Percentiles rank a stretch among this genome's conserved stretches.
Conservation (phyloP, 345 rosid genomes). For the Kernera saxatilis region DNA sequence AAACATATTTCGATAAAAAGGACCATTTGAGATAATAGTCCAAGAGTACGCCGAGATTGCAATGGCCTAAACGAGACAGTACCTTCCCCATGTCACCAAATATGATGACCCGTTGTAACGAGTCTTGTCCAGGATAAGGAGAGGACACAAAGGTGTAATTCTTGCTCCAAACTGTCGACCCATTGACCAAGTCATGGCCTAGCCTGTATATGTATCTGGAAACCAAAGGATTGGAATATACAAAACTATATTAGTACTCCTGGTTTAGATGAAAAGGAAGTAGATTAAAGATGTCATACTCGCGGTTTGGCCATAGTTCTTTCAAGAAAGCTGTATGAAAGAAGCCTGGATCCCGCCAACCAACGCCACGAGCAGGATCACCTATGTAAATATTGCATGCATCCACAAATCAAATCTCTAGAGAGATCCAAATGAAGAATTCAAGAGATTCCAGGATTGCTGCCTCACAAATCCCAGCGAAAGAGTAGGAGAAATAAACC, state of each 20-base stretch:
- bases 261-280: background rate
- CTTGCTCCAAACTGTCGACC: slow-evolving; percentile 56
- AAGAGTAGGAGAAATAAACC: background rate
- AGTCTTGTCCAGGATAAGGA: slow-evolving; percentile 91
- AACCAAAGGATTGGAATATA: background rate
- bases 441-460: background rate
- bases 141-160: slow-evolving; percentile 57
- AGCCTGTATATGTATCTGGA: slow-evolving; percentile 58
- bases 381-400: slow-evolving; percentile 35
- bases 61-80: slow-evolving; percentile 4
- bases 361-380: slow-evolving; percentile 69
- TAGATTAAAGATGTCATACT: slow-evolving; percentile 31
- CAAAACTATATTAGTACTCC: background rate
- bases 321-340: slow-evolving; percentile 71
- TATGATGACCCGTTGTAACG: slow-evolving; percentile 68
- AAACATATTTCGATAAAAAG: slow-evolving; percentile 10
- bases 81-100: slow-evolving; percentile 97
- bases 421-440: background rate
- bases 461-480: background rate
- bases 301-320: slow-evolving; percentile 68
- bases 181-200: slow-evolving; percentile 52
- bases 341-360: slow-evolving; percentile 90
- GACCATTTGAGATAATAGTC: background rate
- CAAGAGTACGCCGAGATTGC: background rate
- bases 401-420: slow-evolving; percentile 5